Conservation (phyloP, 2,329 filamentous ascomycete genomes). For the Diplodia scrobiculata region DNA sequence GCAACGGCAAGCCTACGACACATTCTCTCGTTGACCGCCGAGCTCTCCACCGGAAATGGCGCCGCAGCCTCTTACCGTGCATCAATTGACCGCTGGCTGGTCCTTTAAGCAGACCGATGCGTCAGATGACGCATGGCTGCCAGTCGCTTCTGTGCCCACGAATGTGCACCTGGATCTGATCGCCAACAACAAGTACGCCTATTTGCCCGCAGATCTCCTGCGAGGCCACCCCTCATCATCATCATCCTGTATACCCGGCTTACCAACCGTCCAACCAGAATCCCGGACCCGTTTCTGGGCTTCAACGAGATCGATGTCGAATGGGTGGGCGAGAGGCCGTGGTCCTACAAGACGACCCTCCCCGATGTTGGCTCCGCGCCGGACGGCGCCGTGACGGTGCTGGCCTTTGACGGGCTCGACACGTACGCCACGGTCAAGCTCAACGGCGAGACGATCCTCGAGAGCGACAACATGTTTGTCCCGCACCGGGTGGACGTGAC, state of each 20-base stretch:
- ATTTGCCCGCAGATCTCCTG: slow-evolving; percentile 20
- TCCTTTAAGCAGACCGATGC: slow-evolving; percentile 50
- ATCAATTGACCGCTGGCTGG: slow-evolving; percentile 48
- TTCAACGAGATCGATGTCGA: slow-evolving; percentile 55
- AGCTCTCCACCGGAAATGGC: slow-evolving; percentile 14
- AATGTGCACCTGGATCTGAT: slow-evolving; percentile 54
- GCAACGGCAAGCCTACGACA: background rate
- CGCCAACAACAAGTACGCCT: slow-evolving; percentile 49
- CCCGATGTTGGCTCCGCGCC: slow-evolving; percentile 37
- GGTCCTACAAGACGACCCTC: slow-evolving; percentile 52
- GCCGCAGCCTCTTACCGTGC: slow-evolving; percentile 34
- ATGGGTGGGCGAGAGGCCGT: slow-evolving; percentile 54
- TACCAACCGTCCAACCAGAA: slow-evolving; percentile 39
- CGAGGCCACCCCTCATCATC: slow-evolving; percentile 7
- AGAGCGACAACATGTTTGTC: slow-evolving; percentile 67
- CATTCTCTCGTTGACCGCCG: slow-evolving; percentile 12
- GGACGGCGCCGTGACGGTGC: slow-evolving; percentile 45
- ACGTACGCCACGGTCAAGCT: slow-evolving; percentile 63
- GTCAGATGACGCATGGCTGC: slow-evolving; percentile 48
- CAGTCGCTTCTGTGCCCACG: slow-evolving; percentile 50
- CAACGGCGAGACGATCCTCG: slow-evolving; percentile 57
- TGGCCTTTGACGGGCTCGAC: slow-evolving; percentile 66
- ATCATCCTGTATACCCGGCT: background rate
- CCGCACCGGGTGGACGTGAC: slow-evolving; percentile 59
- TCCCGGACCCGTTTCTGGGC: slow-evolving; percentile 54